These are phyloP conservation scores for Colletotrichum tanaceti DNA, from an alignment of 2,329 filamentous ascomycete species.

Conservation along the genomic window DNA sequence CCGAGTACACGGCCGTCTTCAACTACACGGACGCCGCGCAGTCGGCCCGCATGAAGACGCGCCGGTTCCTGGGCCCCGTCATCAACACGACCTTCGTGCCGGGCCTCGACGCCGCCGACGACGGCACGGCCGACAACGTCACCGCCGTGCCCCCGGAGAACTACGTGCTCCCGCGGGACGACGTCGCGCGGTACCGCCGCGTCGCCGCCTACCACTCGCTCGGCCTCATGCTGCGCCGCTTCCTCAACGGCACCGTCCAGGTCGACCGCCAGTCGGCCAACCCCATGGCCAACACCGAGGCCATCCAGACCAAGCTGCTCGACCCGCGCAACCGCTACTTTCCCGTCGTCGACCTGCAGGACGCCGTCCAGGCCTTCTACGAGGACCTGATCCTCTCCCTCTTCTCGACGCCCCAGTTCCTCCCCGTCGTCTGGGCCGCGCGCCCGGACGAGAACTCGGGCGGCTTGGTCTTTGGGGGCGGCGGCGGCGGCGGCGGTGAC, in stretches of 20 bases:
- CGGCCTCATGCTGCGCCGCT: constrained; percentile 47
- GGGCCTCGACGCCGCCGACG: constrained; percentile 43
- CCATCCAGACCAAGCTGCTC: constrained; percentile 55
- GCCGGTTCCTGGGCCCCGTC: constrained; percentile 44
- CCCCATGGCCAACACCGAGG: constrained; percentile 48
- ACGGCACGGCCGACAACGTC: constrained; percentile 51
- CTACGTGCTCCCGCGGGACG: constrained; percentile 46
- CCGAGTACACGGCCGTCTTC: constrained; percentile 48
- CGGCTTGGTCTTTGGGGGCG: constrained; percentile 15
- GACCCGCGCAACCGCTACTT: constrained; percentile 47
- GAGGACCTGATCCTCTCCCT: constrained; percentile 52
- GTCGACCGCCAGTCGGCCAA: constrained; percentile 44
- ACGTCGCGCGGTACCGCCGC: constrained; percentile 45
- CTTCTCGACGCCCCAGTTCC: constrained; percentile 50
- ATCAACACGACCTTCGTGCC: constrained; percentile 48
- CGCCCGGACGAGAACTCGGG: constrained; percentile 43
- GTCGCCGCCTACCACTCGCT: constrained; percentile 49
- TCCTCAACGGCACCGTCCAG: constrained; percentile 49
- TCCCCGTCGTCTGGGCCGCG: constrained; percentile 50
- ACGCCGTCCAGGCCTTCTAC: constrained; percentile 47
- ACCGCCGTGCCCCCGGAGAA: constrained; percentile 46
- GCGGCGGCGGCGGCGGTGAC: no score
- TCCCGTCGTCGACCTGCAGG: constrained; percentile 44
- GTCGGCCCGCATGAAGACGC: constrained; percentile 43
- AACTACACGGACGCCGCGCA: constrained; percentile 46